Conservation (phyloP, 176 grass and related monocot species). For the Tillandsia leiboldiana region DNA sequence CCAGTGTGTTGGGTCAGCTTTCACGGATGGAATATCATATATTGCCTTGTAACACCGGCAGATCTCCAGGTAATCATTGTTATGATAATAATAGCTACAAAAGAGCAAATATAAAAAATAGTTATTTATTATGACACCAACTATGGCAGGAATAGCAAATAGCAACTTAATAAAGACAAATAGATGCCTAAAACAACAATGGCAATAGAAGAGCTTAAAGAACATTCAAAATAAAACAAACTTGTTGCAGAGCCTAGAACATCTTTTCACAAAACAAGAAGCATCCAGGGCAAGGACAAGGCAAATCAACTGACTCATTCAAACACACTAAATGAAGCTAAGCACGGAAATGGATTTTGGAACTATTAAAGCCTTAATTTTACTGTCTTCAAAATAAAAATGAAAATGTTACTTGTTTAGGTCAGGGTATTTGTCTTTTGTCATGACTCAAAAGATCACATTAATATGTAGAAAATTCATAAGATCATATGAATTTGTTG, state of each 20-base stretch:
- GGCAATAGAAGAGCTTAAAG: no score
- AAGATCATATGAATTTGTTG: no score
- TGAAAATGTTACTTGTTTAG: no score
- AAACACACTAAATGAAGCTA: background rate
- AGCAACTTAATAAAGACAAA: background rate
- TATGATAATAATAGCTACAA: slow-evolving; percentile 67
- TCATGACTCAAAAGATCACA: no score
- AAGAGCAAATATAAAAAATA: background rate
- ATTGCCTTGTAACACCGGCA: slow-evolving; percentile 86
- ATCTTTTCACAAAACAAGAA: background rate
- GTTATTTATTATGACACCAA: no score
- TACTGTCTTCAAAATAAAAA: no score
- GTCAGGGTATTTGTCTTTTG: no score
- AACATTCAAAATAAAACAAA: no score
- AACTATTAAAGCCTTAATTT: no score
- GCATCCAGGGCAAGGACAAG: background rate
- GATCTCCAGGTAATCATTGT: slow-evolving; percentile 95
- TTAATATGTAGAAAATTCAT: no score
- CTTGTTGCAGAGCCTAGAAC: background rate
- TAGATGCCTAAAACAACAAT: background rate
- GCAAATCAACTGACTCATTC: background rate
- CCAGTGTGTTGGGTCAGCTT: slow-evolving; percentile 72
- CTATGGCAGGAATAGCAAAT: background rate
- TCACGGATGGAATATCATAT: slow-evolving; percentile 86
- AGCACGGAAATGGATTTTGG: background rate